Evolutionary conservation across 2,329 filamentous ascomycete species (phyloP).

Genomic region (Chaetomiaceae sp.): DNA sequence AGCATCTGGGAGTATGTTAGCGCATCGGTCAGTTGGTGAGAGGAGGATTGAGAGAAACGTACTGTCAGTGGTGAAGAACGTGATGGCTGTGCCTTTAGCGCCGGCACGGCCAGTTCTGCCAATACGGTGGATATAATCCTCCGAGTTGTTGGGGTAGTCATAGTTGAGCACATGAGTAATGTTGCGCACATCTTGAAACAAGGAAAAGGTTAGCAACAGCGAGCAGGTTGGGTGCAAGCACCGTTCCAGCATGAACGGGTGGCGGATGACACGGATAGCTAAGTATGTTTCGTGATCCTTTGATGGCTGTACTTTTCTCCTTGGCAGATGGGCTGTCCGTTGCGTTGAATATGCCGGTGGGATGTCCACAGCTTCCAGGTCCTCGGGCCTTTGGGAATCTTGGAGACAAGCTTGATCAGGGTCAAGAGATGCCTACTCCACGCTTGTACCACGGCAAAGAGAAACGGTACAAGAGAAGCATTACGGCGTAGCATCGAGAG

Average conservation of each 20-base stretch:
- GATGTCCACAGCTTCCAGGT: conserved; percentile 51
- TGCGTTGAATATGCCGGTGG: conserved; percentile 51
- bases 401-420: conserved; percentile 62
- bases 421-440: conserved; percentile 77
- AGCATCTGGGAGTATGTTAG: conserved; percentile 57
- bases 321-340: conserved; percentile 56
- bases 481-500: conserved; percentile 61
- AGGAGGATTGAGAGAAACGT: conserved; percentile 44
- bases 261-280: conserved; percentile 37
- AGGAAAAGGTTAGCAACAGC: conserved; percentile 71
- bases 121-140: conserved; percentile 97
- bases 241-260: conserved; percentile 54
- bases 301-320: conserved; percentile 49
- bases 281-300: conserved; percentile 47
- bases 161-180: conserved; percentile 99
- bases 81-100: conserved; percentile 92
- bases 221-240: conserved; percentile 50
- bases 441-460: conserved; percentile 61
- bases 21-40: neutral
- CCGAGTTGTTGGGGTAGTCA: conserved; percentile 98
- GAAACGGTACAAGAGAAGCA: conserved; percentile 68
- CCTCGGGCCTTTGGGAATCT: conserved; percentile 52
- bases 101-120: conserved; percentile 95
- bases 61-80: conserved; percentile 99
- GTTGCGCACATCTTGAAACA: conserved; percentile 89